Evolutionary conservation across 2,329 filamentous ascomycete genomes (phyloP), one percentile per base, ranked within the genome.

Genomic region (Aspergillus sp.): DNA sequence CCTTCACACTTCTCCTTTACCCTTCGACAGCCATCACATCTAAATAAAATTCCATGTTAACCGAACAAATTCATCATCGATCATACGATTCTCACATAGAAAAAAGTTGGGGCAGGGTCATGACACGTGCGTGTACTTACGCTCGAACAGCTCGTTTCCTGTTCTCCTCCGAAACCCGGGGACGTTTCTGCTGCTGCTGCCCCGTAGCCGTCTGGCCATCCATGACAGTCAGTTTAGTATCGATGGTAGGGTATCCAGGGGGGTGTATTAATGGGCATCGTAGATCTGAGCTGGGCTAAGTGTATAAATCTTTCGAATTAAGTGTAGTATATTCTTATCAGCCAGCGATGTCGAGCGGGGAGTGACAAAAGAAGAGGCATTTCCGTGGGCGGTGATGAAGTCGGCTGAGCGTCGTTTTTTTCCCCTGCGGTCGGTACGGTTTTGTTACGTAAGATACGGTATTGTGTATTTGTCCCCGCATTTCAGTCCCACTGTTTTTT

Each of bases 1-100:
- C 76, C 76, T 51, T 78, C 75, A 52, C 76, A 79, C 60, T 78
- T 77, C 57, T 79, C 76, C 54, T 79, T 79, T 45, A 75, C 69
- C 48, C 74, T 68, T 46, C 76, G 74, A 57, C 75, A 79, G 41
- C 72, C 72, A 54, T 77, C 74, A 53, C 76, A 79, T 46, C 76
- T 78, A 11, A n/a, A 35, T 36, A 32, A 4, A 19, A 19, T 19
- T 19, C 19, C 19, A 19, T 4, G 19, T 19, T 19, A 19, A 19
- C 19, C 19, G 19, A 19, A 19, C 19, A 19, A 19, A 19, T 19
- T 19, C 19, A 19, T 19, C 19, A 19, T 2, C 19, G 19, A 19
- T 19, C 19, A 19, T 19, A 19, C 19, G 19, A 19, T 19, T 19
- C 19, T 19, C 19, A 19, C 19, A 19, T 19, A 19, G 4, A 19